phyloP scores from a whole-genome alignment of 345 rosid species.

The Clausena lansium region DNA sequence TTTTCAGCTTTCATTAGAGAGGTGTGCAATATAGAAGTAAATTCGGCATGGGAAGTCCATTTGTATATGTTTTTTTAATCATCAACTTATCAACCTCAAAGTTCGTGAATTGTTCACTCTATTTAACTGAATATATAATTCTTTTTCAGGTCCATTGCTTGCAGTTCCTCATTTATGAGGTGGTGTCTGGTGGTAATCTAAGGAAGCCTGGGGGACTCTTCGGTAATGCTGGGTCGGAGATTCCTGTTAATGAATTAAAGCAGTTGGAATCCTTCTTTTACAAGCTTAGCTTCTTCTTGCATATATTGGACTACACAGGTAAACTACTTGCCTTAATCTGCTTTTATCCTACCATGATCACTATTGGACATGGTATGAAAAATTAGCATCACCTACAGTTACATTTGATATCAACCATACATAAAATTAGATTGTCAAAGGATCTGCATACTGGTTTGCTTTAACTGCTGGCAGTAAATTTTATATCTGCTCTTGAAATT shows the following conservation, averaged over 20 bases:
- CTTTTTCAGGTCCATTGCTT: constrained; percentile 79
- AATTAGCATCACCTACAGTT: not conserved
- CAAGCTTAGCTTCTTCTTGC: constrained; percentile 97
- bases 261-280: constrained; percentile 94
- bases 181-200: constrained; percentile 98
- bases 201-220: constrained; percentile 98
- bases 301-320: constrained; percentile 95
- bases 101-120: not conserved
- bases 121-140: constrained; percentile 1
- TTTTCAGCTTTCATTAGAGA: not conserved
- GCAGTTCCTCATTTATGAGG: constrained; percentile 95
- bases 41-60: not conserved
- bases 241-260: constrained; percentile 89
- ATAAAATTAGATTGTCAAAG: not conserved
- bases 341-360: not conserved
- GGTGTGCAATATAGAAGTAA: not conserved
- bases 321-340: constrained; percentile 16
- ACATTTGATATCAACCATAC: not conserved
- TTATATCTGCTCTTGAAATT: not conserved
- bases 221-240: constrained; percentile 97
- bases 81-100: not conserved
- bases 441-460: not conserved
- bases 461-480: not conserved
- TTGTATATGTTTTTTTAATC: not conserved
- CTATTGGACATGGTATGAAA: not conserved